Evolutionary conservation across 805 yeast genomes (phyloP), one percentile per base, ranked within the genome.

Genomic region (Wilhelminamyces savonicus): DNA sequence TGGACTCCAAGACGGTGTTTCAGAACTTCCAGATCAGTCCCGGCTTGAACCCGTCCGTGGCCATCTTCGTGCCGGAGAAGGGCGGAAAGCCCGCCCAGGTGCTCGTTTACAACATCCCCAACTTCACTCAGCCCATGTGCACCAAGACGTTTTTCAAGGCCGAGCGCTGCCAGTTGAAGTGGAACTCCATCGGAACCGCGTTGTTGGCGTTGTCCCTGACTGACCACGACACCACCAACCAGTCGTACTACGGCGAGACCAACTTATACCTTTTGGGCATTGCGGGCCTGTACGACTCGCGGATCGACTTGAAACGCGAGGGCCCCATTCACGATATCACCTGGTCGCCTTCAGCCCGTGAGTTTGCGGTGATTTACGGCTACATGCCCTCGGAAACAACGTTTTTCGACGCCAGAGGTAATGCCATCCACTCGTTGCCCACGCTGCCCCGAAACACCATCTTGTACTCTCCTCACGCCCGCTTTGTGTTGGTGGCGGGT

Each of bases 321-420:
- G 97, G 97, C 19, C 97, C 99, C 26, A 87, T 92, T 44, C 97
- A 92, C 62, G 98, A 92, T 57, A 84, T 90, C 38, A 79, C 92
- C 14, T 92, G 99, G 99, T 82, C 95, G 16, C 96, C 97, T 35
- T 77, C 87, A 29, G 85, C 95, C 13, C 74, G 95, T 44, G 97
- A 92, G 62, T 94, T 92, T 66, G 97, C 96, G 37, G 98, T 92
- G 25, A 86, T 84, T 32, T 88, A 88, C 52, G 99, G 98, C 19
- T 88, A 76, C 62, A 92, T 92, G 97, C 99, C 99, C 2, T 85
- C 96, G 17, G 81, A 82, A 48, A 88, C 97, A 16, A 78, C 95
- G 8, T 86, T 92, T 48, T 92, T 90, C 50, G 97, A 92, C 60
- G 76, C 94, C 16, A 76, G 97, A 48, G 98, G 97, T 40, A 85